Conservation (phyloP, 352 stramenopile species). For the Globisporangium orthogonon region DNA sequence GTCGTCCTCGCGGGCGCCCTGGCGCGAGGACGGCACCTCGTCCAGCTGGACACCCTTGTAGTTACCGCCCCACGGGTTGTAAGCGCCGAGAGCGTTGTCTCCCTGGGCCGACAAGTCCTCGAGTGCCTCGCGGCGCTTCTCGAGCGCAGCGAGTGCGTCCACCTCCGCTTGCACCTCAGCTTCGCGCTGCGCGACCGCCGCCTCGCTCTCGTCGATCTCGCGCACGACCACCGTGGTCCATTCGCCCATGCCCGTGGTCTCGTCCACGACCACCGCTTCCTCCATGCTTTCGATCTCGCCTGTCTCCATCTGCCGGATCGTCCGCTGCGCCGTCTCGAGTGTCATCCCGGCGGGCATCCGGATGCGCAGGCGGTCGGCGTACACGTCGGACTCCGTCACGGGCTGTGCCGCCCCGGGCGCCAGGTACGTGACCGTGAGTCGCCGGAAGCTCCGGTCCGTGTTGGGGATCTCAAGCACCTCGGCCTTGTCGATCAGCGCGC, state of each 20-base stretch:
- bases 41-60: conserved; percentile 81
- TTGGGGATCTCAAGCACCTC: conserved; percentile 59
- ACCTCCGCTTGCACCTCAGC: conserved; percentile 38
- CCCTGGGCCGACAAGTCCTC: conserved; percentile 61
- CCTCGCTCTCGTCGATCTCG: conserved; percentile 69
- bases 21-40: conserved; percentile 7
- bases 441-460: conserved; percentile 51
- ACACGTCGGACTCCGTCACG: conserved; percentile 43
- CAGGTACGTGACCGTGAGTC: conserved; percentile 68
- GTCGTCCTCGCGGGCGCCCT: not conserved
- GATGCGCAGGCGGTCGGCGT: conserved; percentile 59
- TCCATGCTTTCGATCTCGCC: conserved; percentile 18
- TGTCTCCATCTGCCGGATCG: conserved; percentile 39
- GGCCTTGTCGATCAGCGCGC: conserved; percentile 62
- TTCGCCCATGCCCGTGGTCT: conserved; percentile 74
- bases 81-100: conserved; percentile 72
- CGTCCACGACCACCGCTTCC: conserved; percentile 32
- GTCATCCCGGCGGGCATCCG: conserved; percentile 53
- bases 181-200: conserved; percentile 43
- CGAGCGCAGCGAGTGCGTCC: conserved; percentile 30
- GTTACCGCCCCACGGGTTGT: conserved; percentile 76
- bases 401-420: conserved; percentile 23
- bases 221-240: conserved; percentile 75
- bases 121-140: conserved; percentile 47
- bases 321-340: conserved; percentile 55